Evolutionary conservation across 192 early-diverging fungal genomes (phyloP), one percentile per base, ranked within the genome.

Genomic region (Funneliformis geosporum): DNA sequence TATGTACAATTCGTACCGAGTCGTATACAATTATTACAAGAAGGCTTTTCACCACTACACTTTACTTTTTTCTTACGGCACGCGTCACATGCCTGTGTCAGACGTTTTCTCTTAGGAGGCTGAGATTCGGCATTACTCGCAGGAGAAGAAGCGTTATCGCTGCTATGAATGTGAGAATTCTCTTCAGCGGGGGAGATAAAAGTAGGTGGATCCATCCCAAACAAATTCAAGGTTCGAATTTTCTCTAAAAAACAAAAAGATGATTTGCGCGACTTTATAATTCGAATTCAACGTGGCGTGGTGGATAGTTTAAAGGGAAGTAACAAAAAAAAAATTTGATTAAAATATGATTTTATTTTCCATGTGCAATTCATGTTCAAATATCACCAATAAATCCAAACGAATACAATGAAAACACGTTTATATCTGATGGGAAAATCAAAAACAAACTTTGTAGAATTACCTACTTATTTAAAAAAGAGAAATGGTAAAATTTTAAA

Each of bases 11-110:
- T 82, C 60, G 72, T 79, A 47, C 87, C 87, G 50, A 91, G 86
- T 84, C 92, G 90, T 40, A 85, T 69, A 82, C 96, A 98, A 78
- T 94, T 95, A 9, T 86, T 86, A 85, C 96, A 98, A 14, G 88
- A 86, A 60, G 95, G 95, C 62, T 93, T 90, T 8, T 81, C 86
- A 43, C 96, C 96, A 83, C 85, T 81, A 65, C 86, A 87, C 60
- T 85, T 84, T 61, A 86, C 85, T 76, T 95, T 95, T 87, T 95
- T 94, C 72, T 90, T 89, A 67, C 91, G 86, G 74, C 93, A 94
- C 8, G 87, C 85, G 69, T 92, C 92, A 77, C 93, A 94, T 47
- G 93, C 93, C 78, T 92, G 90, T 8, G 90, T 92, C 28, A 91
- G 79, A 44, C 93, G 79, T 78, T 92, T 94, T 40, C 92, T 81